A percentile compares a stretch with the other conserved stretches of the same genome.
phyloP scores from a whole-genome alignment of 306 rosid species.

The Glycyrrhiza uralensis region DNA sequence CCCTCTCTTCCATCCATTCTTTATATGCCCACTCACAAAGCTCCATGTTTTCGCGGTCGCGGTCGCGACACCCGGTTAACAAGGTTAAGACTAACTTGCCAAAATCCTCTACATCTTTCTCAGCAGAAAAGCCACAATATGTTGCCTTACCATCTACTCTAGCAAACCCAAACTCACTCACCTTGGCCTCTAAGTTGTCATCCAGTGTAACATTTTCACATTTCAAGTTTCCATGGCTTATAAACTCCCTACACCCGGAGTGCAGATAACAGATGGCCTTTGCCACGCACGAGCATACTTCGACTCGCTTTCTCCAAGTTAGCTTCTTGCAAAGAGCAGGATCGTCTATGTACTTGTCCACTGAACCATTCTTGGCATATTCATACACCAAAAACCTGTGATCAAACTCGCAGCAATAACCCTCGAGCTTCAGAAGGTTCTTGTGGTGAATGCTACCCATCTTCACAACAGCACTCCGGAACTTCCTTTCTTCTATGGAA shows the following conservation, averaged over 20 bases:
- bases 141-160: constrained; percentile 32
- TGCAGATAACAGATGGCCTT: constrained; percentile 65
- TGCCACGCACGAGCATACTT: constrained; percentile 60
- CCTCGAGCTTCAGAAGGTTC: constrained; percentile 66
- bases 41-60: constrained; percentile 23
- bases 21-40: constrained; percentile 53
- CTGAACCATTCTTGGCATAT: constrained; percentile 56
- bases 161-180: constrained; percentile 60
- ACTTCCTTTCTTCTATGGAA: constrained; percentile 55
- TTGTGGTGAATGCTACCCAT: constrained; percentile 63
- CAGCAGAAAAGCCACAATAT: constrained; percentile 42
- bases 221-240: constrained; percentile 64
- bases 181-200: constrained; percentile 57
- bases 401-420: constrained; percentile 63
- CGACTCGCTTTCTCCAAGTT: constrained; percentile 65
- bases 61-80: constrained; percentile 39
- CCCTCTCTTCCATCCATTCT: constrained; percentile 60
- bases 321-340: constrained; percentile 50
- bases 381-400: constrained; percentile 56
- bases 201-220: constrained; percentile 58
- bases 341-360: constrained; percentile 48
- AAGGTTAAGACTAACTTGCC: constrained; percentile 56
- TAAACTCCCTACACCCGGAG: constrained; percentile 65
- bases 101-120: constrained; percentile 61
- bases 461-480: constrained; percentile 45